Evolutionary conservation across 257 asterid genomes (phyloP).

Genomic region (Solanum medicagineum): DNA sequence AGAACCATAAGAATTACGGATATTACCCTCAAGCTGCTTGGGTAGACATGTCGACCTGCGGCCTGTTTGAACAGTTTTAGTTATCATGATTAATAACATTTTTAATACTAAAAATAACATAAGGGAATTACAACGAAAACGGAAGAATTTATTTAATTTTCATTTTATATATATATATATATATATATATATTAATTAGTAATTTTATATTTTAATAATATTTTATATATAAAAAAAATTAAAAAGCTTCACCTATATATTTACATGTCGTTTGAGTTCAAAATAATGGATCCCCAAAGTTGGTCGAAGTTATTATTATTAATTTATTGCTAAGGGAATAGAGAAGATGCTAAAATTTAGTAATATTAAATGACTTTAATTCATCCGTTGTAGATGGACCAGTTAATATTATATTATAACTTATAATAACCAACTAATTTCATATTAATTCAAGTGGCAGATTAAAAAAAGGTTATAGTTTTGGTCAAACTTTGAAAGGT

Average conservation of each 20-base stretch:
- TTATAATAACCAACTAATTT: background rate
- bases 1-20: too few species aligned
- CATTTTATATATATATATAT: background rate
- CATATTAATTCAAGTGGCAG: background rate
- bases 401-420: background rate
- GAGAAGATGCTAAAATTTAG: background rate
- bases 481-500: background rate
- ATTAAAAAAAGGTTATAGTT: background rate
- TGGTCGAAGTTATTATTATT: background rate
- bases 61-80: too few species aligned
- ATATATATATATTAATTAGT: too few species aligned
- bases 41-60: too few species aligned
- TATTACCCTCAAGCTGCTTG: too few species aligned
- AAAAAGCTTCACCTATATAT: too few species aligned
- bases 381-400: background rate
- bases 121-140: too few species aligned
- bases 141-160: too few species aligned
- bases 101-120: too few species aligned
- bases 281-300: background rate
- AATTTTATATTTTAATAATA: too few species aligned
- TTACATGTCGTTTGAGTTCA: background rate
- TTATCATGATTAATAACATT: too few species aligned
- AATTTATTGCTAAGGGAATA: background rate
- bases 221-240: too few species aligned
- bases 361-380: background rate